Conservation (phyloP, 2,329 filamentous ascomycete species). For the Hypoxylon sp. region DNA sequence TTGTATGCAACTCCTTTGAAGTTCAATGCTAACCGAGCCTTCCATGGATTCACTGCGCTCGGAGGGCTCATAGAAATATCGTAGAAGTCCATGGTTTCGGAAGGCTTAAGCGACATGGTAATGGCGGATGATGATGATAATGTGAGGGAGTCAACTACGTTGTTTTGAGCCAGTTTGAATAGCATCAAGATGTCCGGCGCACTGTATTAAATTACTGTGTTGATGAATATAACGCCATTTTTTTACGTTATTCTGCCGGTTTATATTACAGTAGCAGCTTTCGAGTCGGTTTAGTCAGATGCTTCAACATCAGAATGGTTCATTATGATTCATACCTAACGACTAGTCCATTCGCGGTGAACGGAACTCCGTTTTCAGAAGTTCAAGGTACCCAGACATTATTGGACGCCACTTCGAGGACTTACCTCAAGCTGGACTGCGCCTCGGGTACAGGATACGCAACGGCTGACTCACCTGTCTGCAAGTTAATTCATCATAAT, state of each 20-base stretch:
- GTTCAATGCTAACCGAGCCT: conserved; percentile 58
- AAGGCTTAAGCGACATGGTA: not conserved
- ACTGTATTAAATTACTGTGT: not conserved
- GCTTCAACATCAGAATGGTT: not conserved
- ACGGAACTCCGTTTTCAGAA: not conserved
- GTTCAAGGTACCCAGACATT: too few species aligned
- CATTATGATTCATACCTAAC: conserved; percentile 1
- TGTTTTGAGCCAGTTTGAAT: not conserved
- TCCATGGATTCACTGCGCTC: conserved; percentile 54
- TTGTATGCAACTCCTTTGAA: conserved; percentile 57
- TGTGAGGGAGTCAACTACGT: not conserved
- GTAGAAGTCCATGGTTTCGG: conserved; percentile 7
- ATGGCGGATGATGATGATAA: not conserved
- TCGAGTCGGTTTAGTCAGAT: not conserved
- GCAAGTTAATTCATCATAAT: not conserved
- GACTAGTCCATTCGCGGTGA: not conserved
- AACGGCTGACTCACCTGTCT: not conserved
- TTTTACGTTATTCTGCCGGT: conserved; percentile 2
- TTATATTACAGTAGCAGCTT: not conserved
- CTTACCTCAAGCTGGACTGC: not conserved
- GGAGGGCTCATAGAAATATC: conserved; percentile 24
- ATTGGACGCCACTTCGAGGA: too few species aligned
- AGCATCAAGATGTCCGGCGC: not conserved
- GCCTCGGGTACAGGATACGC: not conserved
- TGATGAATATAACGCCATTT: not conserved